These are phyloP conservation scores for Sesbania bispinosa DNA, from an alignment of 306 rosid genomes.

Conservation along the genomic window DNA sequence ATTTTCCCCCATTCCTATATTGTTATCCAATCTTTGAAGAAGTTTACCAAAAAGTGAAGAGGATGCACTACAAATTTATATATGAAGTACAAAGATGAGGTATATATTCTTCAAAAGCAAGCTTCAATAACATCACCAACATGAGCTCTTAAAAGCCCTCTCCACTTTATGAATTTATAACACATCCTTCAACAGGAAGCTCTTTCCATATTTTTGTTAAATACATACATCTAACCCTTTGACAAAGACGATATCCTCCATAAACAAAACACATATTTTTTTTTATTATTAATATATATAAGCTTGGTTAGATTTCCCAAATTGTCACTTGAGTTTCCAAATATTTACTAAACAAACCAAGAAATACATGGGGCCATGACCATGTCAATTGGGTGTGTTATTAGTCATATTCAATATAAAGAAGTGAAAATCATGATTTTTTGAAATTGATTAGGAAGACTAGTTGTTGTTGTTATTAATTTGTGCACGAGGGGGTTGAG, in stretches of 20 bases:
- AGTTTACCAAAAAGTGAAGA: neutral
- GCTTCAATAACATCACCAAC: slow-evolving; percentile 33
- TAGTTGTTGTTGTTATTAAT: neutral
- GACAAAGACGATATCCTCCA: slow-evolving; percentile 45
- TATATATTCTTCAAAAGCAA: slow-evolving; percentile 27
- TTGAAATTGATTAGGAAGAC: neutral
- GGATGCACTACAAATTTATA: neutral
- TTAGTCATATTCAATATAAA: slow-evolving; percentile 24
- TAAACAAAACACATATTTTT: neutral
- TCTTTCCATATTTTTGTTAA: slow-evolving; percentile 29
- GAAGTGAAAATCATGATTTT: neutral
- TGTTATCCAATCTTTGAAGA: neutral
- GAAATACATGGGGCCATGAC: slow-evolving; percentile 22
- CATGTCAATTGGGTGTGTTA: slow-evolving; percentile 15
- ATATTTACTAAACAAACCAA: slow-evolving; percentile 21
- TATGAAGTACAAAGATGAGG: neutral
- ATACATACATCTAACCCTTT: slow-evolving; percentile 61
- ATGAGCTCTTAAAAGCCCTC: no score
- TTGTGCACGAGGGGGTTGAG: slow-evolving; percentile 48
- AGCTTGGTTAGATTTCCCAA: slow-evolving; percentile 20
- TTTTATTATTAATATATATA: no score
- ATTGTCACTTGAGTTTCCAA: slow-evolving; percentile 7
- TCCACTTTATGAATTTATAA: slow-evolving; percentile 26
- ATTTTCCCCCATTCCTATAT: slow-evolving; percentile 52
- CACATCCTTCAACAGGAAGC: slow-evolving; percentile 52